Conservation (phyloP, 2,329 filamentous ascomycete genomes). For the Fusarium sp. region DNA sequence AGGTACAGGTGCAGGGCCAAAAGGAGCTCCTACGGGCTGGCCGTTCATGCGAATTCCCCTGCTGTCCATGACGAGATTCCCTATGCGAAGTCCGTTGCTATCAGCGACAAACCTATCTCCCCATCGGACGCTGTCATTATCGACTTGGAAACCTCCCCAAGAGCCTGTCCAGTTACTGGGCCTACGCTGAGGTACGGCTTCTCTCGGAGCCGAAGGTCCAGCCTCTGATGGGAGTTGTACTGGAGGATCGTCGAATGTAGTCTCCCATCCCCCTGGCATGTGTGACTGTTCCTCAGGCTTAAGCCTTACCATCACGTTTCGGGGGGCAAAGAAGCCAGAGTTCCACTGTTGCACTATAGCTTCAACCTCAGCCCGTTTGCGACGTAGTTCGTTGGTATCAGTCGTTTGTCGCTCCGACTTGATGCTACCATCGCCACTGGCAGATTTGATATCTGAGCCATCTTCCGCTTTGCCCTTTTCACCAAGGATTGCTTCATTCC, state of each 20-base stretch:
- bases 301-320: conserved; percentile 61
- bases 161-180: conserved; percentile 22
- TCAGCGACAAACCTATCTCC: conserved; percentile 61
- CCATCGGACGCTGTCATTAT: conserved; percentile 59
- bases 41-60: conserved; percentile 53
- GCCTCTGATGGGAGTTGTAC: conserved; percentile 15
- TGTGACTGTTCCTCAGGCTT: conserved; percentile 39
- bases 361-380: conserved; percentile 52
- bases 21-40: conserved; percentile 3
- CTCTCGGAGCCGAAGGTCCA: conserved; percentile 28
- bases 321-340: conserved; percentile 66
- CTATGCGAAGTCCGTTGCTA: conserved; percentile 61
- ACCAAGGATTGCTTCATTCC: conserved; percentile 63
- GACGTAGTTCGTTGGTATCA: conserved; percentile 43
- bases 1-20: conserved; percentile 2
- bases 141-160: conserved; percentile 57
- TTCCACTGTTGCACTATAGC: conserved; percentile 68
- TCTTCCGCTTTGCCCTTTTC: conserved; percentile 63
- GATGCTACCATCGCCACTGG: conserved; percentile 13
- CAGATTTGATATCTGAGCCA: conserved; percentile 47
- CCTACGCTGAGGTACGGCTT: conserved; percentile 23
- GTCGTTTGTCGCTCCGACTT: conserved; percentile 4
- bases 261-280: conserved; percentile 48
- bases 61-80: conserved; percentile 58
- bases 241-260: conserved; percentile 39